Conservation (phyloP, 768 basidiomycete genomes). For the Kwoniella newhampshirensis region DNA sequence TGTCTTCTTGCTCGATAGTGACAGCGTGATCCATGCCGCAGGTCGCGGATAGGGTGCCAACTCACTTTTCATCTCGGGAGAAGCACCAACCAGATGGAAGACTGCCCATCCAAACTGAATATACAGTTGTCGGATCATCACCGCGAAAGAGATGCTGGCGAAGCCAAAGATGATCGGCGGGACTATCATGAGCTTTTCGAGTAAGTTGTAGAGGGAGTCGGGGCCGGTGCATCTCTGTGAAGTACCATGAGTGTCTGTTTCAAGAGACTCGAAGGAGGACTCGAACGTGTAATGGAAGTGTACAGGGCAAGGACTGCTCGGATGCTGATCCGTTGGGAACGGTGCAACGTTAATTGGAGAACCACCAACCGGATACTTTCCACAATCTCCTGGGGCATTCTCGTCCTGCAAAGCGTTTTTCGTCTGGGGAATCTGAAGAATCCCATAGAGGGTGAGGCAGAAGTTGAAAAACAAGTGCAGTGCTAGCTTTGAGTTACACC, state of each 20-base stretch:
- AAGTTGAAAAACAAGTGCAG: conserved; percentile 38
- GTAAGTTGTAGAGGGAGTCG: conserved; percentile 25
- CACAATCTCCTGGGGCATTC: conserved; percentile 25
- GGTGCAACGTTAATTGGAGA: too few relatives aligned
- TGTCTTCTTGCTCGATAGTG: too few relatives aligned
- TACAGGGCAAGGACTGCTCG: too few relatives aligned
- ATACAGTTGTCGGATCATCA: conserved; percentile 21
- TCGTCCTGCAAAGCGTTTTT: conserved; percentile 24
- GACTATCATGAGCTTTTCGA: conserved; percentile 37
- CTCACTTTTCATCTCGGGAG: conserved; percentile 38
- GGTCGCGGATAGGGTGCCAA: too few relatives aligned
- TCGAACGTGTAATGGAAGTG: too few relatives aligned
- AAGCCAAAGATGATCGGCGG: conserved; percentile 38
- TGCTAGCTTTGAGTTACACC: conserved; percentile 21
- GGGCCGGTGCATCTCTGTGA: conserved; percentile 32
- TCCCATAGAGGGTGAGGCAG: conserved; percentile 34
- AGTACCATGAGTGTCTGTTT: not conserved
- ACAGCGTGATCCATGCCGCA: too few relatives aligned
- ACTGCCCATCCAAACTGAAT: conserved; percentile 40
- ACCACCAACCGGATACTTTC: conserved; percentile 19
- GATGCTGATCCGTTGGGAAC: too few relatives aligned
- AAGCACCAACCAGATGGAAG: conserved; percentile 41
- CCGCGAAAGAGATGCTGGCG: conserved; percentile 25
- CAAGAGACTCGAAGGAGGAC: too few relatives aligned
- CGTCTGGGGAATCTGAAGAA: conserved; percentile 44